phyloP scores from a whole-genome alignment of 2,329 filamentous ascomycete species.

The Leptographium lundbergii region DNA sequence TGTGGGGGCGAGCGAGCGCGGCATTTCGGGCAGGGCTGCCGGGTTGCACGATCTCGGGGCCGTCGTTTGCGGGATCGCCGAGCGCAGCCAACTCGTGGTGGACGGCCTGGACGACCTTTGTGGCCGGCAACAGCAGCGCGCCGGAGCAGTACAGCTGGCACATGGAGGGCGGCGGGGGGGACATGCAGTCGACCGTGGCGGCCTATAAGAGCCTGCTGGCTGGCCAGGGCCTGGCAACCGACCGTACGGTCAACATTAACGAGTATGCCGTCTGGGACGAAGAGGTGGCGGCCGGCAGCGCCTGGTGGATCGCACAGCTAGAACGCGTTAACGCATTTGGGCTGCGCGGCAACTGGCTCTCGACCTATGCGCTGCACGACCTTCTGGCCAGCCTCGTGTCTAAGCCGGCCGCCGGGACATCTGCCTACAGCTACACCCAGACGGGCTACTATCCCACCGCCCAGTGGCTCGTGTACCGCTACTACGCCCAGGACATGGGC shows the following conservation, averaged over 20 bases:
- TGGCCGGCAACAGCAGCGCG: constrained; percentile 22
- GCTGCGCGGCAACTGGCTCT: constrained; percentile 32
- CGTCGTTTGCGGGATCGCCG: constrained; percentile 23
- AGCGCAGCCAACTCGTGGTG: constrained; percentile 25
- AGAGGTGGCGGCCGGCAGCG: constrained; percentile 26
- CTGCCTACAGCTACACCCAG: neutral
- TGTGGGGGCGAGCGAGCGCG: constrained; percentile 18
- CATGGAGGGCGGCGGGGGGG: constrained; percentile 18
- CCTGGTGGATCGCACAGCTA: constrained; percentile 32
- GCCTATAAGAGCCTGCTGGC: constrained; percentile 16
- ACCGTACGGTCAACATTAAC: constrained; percentile 30
- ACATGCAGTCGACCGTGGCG: constrained; percentile 18
- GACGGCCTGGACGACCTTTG: constrained; percentile 21
- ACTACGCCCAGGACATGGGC: constrained; percentile 6
- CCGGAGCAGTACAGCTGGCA: constrained; percentile 34
- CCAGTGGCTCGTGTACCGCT: constrained; percentile 1
- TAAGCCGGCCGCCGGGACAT: neutral
- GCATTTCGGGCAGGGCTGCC: constrained; percentile 15
- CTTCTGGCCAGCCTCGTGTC: constrained; percentile 27
- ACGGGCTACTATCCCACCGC: neutral
- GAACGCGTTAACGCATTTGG: constrained; percentile 29
- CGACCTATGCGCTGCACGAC: constrained; percentile 27
- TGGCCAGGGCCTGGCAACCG: constrained; percentile 17
- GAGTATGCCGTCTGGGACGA: constrained; percentile 30
- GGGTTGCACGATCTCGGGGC: constrained; percentile 22